A percentile compares a stretch with the other conserved stretches of the same genome.
These are phyloP conservation scores for Plasmopara viticola DNA, from an alignment of 352 stramenopile genomes.

Conservation along the genomic window DNA sequence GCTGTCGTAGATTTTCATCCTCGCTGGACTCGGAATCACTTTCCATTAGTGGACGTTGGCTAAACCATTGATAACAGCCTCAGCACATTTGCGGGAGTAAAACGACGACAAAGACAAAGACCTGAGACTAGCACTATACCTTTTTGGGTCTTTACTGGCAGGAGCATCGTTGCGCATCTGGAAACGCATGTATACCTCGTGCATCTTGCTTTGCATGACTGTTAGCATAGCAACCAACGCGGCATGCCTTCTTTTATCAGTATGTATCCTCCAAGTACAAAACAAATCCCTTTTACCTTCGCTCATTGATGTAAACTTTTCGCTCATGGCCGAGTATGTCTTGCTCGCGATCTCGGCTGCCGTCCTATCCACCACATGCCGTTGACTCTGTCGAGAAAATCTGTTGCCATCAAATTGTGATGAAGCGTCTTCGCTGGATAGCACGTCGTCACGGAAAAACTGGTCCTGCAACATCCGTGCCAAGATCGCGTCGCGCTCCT, in stretches of 20 bases:
- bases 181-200: slow-evolving; percentile 81
- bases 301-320: slow-evolving; percentile 73
- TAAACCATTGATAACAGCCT: slow-evolving; percentile 16
- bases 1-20: slow-evolving; percentile 50
- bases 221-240: slow-evolving; percentile 8
- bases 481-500: slow-evolving; percentile 45
- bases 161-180: slow-evolving; percentile 56
- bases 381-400: slow-evolving; percentile 11
- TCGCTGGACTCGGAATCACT: slow-evolving; percentile 65
- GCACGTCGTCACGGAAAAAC: slow-evolving; percentile 71
- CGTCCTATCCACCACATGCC: slow-evolving; percentile 49
- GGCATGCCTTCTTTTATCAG: neutral
- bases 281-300: slow-evolving; percentile 26
- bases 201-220: slow-evolving; percentile 78
- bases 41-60: slow-evolving; percentile 64
- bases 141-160: slow-evolving; percentile 52
- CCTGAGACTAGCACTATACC: slow-evolving; percentile 18
- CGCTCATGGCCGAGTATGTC: slow-evolving; percentile 59
- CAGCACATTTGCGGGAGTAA: no score
- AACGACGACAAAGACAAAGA: neutral
- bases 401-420: slow-evolving; percentile 54
- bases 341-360: slow-evolving; percentile 65
- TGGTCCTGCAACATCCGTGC: slow-evolving; percentile 81
- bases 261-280: neutral
- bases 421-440: slow-evolving; percentile 67